Base-by-base conservation (phyloP, 2,329 filamentous ascomycete species). In the Aspergillus unguis region DNA sequence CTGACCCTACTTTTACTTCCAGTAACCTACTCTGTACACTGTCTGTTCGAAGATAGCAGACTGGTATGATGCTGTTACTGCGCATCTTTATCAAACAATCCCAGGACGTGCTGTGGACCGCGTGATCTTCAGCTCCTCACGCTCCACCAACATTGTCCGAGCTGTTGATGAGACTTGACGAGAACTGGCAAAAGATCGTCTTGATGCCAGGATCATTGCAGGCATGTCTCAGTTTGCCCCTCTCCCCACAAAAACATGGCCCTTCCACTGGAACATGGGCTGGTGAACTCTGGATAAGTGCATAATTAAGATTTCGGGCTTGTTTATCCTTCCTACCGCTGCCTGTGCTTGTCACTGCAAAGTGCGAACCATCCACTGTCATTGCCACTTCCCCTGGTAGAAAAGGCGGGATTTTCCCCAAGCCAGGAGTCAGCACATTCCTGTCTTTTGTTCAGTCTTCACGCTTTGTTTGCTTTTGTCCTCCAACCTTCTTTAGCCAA, bases 351-450 rank as follows among this genome's bases (percentile, higher is more conserved):
- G 33, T 43, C 38, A 29, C 23, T 35, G 45, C 17, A 17, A 25
- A 6, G 36, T 28, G 40, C 31, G 46, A 40, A 42, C 46, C 46
- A 41, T 35, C 31, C 35, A 29, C 6, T 28, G 6, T 10, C 25
- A 10, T 49, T 35, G 49, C 58, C 48, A 55, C 53, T 44, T 27
- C 26, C 26, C 52, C 28, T 35, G 41, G 42, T 6, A 46, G 38
- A 44, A 44, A 40, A 31, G 36, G 38, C 33, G 43, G 49, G 27
- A 28, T 26, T 46, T 40, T 31, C 26, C 27, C 36, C 17, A 33
- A 26, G n/a, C 11, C 26, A 17, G 17, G 17, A 6, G 25, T 8
- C 36, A 38, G 36, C 28, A 50, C 46, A 46, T 47, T 53, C 46
- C 50, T 50, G 42, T 11, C 46, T 31, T 42, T 27, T 41, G 6